Evolutionary conservation across 2,329 filamentous ascomycete genomes (phyloP), one percentile per base, ranked within the genome.

Genomic region (Calonectria ilicicola): DNA sequence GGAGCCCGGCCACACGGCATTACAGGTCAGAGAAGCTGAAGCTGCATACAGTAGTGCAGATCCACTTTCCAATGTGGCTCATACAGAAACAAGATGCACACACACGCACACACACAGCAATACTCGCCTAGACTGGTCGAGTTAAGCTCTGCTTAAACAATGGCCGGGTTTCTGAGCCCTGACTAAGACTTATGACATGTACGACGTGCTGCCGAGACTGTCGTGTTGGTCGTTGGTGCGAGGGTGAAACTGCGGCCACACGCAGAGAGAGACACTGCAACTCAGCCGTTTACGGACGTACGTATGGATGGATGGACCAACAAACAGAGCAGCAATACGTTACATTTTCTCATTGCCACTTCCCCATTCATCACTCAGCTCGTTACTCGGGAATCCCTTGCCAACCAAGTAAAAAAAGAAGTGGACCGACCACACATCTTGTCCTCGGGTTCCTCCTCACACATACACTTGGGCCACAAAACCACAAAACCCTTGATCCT

Each of bases 11-110:
- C 53, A 23, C n/a, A 23, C 53, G 53, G 53, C 53, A 60, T 60
- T 26, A 40, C 35, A 60, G 53, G 53, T 60, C 53, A 60, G 53
- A 60, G 53, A 60, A 40, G 53, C 53, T 60, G 53, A 60, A 60
- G 53, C 53, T 60, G 32, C 53, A 40, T 40, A 47, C 35, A 60
- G 32, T 60, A 60, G 53, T 40, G 53, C 53, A 60, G 53, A 60
- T 60, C 53, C 53, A 60, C 53, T 60, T 40, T 60, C 53, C 7
- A 60, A 60, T 60, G 53, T 42, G 53, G 53, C 53, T 58, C 53
- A 40, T 60, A 60, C 53, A 60, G 53, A 26, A 26, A 60, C 32
- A 60, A 60, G 53, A 60, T 40, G 53, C 53, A 60, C 27, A 58
- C 53, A 49, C 6, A 26, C 12, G 23, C 46, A 27, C 46, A 51